phyloP scores from a whole-genome alignment of 2,329 filamentous ascomycete genomes.

The Septoria linicola region DNA sequence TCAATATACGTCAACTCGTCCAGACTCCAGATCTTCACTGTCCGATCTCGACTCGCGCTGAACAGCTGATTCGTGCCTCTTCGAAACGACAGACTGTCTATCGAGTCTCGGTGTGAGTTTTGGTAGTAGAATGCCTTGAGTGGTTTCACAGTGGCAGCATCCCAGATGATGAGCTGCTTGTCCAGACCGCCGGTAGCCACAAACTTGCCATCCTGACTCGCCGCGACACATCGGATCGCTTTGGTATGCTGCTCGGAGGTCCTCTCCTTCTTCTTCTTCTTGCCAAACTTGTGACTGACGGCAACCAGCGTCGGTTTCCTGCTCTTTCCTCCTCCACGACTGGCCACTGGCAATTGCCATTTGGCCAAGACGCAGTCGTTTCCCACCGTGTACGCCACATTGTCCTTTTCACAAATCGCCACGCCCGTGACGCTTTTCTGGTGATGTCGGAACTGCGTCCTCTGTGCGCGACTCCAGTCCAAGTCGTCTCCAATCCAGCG shows the following conservation, averaged over 20 bases:
- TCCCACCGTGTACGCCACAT: conserved; percentile 82
- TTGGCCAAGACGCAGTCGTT: conserved; percentile 85
- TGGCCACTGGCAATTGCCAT: conserved; percentile 68
- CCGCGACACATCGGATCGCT: conserved; percentile 78
- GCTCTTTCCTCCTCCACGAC: conserved; percentile 27
- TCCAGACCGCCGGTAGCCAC: conserved; percentile 88
- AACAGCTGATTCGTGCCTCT: conserved; percentile 76
- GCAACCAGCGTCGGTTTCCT: conserved; percentile 57
- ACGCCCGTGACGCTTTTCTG: conserved; percentile 76
- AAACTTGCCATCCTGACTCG: conserved; percentile 84
- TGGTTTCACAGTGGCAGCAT: conserved; percentile 73
- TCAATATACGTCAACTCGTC: conserved; percentile 93
- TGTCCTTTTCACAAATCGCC: conserved; percentile 63
- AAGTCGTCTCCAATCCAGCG: conserved; percentile 72
- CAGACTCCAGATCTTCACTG: conserved; percentile 92
- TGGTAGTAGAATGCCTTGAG: conserved; percentile 87
- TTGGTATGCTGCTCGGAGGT: conserved; percentile 68
- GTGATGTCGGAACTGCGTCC: conserved; percentile 75
- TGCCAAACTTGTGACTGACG: conserved; percentile 63
- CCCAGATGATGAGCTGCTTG: conserved; percentile 81
- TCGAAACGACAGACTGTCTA: conserved; percentile 82
- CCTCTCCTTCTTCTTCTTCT: conserved; percentile 55
- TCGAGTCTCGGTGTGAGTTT: conserved; percentile 83
- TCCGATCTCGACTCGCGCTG: conserved; percentile 84
- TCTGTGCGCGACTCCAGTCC: conserved; percentile 64